A percentile compares a stretch with the other conserved stretches of the same genome.
Evolutionary conservation across 2,329 filamentous ascomycete genomes (phyloP).

Genomic region (Cladosporium phlei): DNA sequence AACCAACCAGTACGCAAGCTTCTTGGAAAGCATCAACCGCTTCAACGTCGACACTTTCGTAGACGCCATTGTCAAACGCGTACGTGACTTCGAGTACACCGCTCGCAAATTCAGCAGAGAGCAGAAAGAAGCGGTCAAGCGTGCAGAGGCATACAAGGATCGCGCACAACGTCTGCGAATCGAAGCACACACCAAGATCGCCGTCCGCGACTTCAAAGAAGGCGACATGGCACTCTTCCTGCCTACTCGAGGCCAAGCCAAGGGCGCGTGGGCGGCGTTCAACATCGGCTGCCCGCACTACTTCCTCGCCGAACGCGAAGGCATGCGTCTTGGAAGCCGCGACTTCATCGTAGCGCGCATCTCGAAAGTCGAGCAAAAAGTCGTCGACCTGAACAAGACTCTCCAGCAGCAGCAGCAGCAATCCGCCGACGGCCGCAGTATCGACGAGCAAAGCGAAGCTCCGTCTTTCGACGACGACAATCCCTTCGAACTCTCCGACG

Average conservation of each 20-base stretch:
- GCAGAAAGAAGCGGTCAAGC: slow-evolving; percentile 53
- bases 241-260: slow-evolving; percentile 88
- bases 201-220: slow-evolving; percentile 92
- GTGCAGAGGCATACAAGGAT: slow-evolving; percentile 62
- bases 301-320: slow-evolving; percentile 89
- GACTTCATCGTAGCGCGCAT: slow-evolving; percentile 98
- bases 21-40: slow-evolving; percentile 65
- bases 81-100: slow-evolving; percentile 89
- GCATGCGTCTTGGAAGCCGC: slow-evolving; percentile 73
- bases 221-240: slow-evolving; percentile 91
- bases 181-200: slow-evolving; percentile 92
- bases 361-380: slow-evolving; percentile 80
- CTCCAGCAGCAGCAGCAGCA: slow-evolving; percentile 18
- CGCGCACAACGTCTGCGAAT: slow-evolving; percentile 74
- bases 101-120: slow-evolving; percentile 93
- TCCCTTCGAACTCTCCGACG: slow-evolving; percentile 92
- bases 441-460: slow-evolving; percentile 50
- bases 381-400: slow-evolving; percentile 85
- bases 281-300: slow-evolving; percentile 97
- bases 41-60: slow-evolving; percentile 82
- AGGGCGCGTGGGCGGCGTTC: slow-evolving; percentile 95
- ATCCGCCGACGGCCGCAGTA: slow-evolving; percentile 34
- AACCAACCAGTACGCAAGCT: slow-evolving; percentile 67
- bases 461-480: slow-evolving; percentile 78
- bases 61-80: slow-evolving; percentile 79